phyloP scores from a whole-genome alignment of 1,284 basidiomycete genomes.

The Cutaneotrichosporon daszewskae region DNA sequence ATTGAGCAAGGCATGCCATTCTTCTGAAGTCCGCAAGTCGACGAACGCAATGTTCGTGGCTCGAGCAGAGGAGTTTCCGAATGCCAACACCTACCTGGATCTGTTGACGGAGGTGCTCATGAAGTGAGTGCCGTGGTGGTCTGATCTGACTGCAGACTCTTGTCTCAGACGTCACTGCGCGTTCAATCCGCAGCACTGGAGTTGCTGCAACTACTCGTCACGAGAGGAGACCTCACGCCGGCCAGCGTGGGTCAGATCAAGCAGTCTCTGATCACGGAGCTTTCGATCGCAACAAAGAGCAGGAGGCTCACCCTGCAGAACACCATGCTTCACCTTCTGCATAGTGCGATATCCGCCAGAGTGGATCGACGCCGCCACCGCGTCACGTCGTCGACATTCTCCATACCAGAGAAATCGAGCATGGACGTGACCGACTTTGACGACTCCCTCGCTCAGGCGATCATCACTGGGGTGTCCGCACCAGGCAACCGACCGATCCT shows the following conservation, averaged over 20 bases:
- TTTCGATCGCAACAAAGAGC: slow-evolving; percentile 67
- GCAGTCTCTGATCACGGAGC: slow-evolving; percentile 63
- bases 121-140: too few species aligned
- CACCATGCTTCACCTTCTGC: slow-evolving; percentile 84
- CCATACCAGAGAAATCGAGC: slow-evolving; percentile 11
- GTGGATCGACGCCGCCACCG: slow-evolving; percentile 27
- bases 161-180: slow-evolving; percentile 28
- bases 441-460: slow-evolving; percentile 61
- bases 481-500: slow-evolving; percentile 68
- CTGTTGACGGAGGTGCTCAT: slow-evolving; percentile 7
- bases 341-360: slow-evolving; percentile 69
- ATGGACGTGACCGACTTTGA: slow-evolving; percentile 19
- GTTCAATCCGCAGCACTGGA: slow-evolving; percentile 74
- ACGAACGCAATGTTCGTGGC: slow-evolving; percentile 10
- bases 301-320: slow-evolving; percentile 76
- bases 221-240: slow-evolving; percentile 67
- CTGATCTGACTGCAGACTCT: too few species aligned
- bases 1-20: slow-evolving; percentile 31
- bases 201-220: slow-evolving; percentile 71
- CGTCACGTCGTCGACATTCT: slow-evolving; percentile 18
- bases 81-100: slow-evolving; percentile 15
- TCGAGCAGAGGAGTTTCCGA: slow-evolving; percentile 8
- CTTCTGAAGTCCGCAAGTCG: slow-evolving; percentile 20
- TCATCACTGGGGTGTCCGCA: slow-evolving; percentile 71
- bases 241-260: slow-evolving; percentile 62